A percentile compares a stretch with the other conserved stretches of the same genome.
Evolutionary conservation across 2,329 filamentous ascomycete species (phyloP).

Genomic region (Atkinsonella hypoxylon): DNA sequence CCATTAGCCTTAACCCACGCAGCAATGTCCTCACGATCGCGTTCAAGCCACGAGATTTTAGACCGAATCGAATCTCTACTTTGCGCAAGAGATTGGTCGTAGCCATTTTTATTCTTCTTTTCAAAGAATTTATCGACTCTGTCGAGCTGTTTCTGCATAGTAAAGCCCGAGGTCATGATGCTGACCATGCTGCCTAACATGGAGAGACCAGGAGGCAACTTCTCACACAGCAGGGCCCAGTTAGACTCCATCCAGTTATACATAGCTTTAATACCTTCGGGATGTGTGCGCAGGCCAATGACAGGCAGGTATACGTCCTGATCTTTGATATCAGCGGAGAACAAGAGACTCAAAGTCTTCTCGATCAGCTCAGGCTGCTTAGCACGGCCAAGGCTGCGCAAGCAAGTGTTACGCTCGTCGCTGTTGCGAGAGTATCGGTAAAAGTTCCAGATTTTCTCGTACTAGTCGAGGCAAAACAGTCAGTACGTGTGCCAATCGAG

Average conservation of each 20-base stretch:
- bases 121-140: constrained; percentile 73
- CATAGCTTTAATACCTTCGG: constrained; percentile 66
- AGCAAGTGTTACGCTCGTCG: constrained; percentile 84
- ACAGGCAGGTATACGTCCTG: constrained; percentile 91
- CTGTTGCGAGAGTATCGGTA: constrained; percentile 57
- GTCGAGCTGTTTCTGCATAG: constrained; percentile 60
- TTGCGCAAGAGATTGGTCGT: constrained; percentile 81
- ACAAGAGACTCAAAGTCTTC: constrained; percentile 62
- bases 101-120: constrained; percentile 70
- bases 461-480: constrained; percentile 31
- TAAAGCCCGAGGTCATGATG: constrained; percentile 73
- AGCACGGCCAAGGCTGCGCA: constrained; percentile 71
- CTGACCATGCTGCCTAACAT: constrained; percentile 79
- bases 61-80: constrained; percentile 73
- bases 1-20: constrained; percentile 15
- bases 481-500: not conserved
- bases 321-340: constrained; percentile 75
- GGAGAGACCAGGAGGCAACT: constrained; percentile 72
- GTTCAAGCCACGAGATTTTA: constrained; percentile 38
- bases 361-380: constrained; percentile 70
- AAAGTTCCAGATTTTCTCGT: constrained; percentile 63
- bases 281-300: constrained; percentile 63
- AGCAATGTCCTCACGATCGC: constrained; percentile 15
- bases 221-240: constrained; percentile 74
- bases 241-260: constrained; percentile 77